These are phyloP conservation scores for Rachicladosporium sp. DNA, from an alignment of 2,329 filamentous ascomycete genomes.

Conservation along the genomic window DNA sequence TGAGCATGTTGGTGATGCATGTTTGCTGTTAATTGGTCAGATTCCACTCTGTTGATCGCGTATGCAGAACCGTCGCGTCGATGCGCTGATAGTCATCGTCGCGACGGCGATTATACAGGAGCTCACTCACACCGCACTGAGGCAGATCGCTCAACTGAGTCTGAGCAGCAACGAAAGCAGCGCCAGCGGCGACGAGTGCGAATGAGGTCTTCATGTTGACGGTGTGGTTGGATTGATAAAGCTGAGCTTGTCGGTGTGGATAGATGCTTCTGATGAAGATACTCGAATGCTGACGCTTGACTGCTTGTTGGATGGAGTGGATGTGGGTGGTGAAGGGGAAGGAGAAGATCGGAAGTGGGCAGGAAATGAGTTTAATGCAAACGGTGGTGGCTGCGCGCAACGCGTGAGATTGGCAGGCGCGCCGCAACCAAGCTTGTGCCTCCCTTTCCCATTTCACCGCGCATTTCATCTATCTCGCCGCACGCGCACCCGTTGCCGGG, in stretches of 20 bases:
- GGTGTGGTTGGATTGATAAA: constrained; percentile 1
- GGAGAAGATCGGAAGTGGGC: neutral
- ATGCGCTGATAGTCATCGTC: no score
- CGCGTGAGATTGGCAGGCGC: constrained; percentile 1
- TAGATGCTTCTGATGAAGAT: constrained; percentile 1
- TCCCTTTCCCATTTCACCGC: neutral
- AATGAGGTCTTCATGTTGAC: constrained; percentile 24
- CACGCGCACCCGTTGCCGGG: no score
- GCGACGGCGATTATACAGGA: no score
- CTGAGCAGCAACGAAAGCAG: constrained; percentile 23
- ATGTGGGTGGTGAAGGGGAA: neutral
- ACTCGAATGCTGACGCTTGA: neutral
- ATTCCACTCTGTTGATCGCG: no score
- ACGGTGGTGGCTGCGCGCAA: neutral
- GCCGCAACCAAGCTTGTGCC: neutral
- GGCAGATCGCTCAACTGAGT: constrained; percentile 16
- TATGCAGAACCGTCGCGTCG: no score
- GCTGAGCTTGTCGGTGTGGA: constrained; percentile 1
- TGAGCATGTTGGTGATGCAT: constrained; percentile 26
- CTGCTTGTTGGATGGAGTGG: neutral
- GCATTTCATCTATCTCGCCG: no score
- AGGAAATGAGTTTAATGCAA: neutral
- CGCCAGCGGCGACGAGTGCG: constrained; percentile 19
- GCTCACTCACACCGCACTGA: constrained; percentile 23
- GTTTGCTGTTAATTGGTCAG: constrained; percentile 14